A percentile compares a stretch with the other conserved stretches of the same genome.
Conservation (phyloP, 2,329 filamentous ascomycete genomes). For the Akanthomyces dipterigenus region DNA sequence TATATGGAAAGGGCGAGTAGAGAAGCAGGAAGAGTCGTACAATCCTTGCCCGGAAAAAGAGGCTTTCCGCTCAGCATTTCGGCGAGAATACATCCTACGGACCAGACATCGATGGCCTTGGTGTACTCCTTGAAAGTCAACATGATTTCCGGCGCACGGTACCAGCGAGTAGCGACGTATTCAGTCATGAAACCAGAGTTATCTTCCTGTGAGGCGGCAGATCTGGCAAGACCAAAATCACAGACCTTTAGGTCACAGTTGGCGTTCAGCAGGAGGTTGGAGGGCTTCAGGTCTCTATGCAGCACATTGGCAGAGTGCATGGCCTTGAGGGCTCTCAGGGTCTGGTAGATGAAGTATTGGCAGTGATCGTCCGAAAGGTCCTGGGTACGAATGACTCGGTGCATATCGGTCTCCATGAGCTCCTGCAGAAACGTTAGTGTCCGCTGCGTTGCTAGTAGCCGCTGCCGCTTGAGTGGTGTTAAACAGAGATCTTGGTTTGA, state of each 20-base stretch:
- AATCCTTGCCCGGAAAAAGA: slow-evolving; percentile 96
- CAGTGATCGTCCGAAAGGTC: slow-evolving; percentile 98
- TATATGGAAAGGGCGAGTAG: not conserved
- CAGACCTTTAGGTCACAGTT: slow-evolving; percentile 99
- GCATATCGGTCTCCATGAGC: slow-evolving; percentile 99
- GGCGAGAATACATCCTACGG: slow-evolving; percentile 92
- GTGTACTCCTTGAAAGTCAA: slow-evolving; percentile 99
- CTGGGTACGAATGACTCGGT: slow-evolving; percentile 95
- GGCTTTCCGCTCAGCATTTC: slow-evolving; percentile 99
- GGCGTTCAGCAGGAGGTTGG: slow-evolving; percentile 91
- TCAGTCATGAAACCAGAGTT: slow-evolving; percentile 99
- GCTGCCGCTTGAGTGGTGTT: not conserved
- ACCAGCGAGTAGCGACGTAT: slow-evolving; percentile 99
- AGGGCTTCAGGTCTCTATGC: slow-evolving; percentile 94
- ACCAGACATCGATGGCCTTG: slow-evolving; percentile 99
- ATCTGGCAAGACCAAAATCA: slow-evolving; percentile 93
- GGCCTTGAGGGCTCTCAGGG: slow-evolving; percentile 90
- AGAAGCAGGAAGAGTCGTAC: slow-evolving; percentile 48
- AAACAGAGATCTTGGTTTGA: not conserved
- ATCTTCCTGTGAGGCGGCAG: slow-evolving; percentile 93
- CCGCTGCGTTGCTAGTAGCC: not conserved
- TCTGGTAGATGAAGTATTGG: slow-evolving; percentile 99
- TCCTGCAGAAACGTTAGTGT: slow-evolving; percentile 48
- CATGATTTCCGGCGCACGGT: slow-evolving; percentile 98
- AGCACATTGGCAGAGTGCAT: slow-evolving; percentile 99